phyloP scores from a whole-genome alignment of 2,329 filamentous ascomycete genomes.

The Beauveria sp. region DNA sequence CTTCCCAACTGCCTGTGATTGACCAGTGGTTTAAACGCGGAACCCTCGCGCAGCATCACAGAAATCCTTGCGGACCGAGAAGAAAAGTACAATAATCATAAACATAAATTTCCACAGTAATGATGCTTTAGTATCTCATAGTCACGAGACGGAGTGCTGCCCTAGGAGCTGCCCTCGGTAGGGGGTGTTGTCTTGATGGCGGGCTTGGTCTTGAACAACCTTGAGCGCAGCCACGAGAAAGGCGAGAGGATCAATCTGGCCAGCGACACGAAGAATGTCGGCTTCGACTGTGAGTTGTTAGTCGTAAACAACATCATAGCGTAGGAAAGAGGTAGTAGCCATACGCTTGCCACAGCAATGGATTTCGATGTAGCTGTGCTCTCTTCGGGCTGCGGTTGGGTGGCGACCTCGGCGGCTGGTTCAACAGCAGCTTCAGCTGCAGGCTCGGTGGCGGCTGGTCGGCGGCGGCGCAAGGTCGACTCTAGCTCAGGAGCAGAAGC shows the following conservation, averaged over 20 bases:
- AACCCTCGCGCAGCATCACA: constrained; percentile 7
- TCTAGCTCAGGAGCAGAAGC: not conserved
- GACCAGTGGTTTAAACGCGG: not conserved
- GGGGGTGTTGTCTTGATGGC: not conserved
- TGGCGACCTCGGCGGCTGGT: not conserved
- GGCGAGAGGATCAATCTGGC: constrained; percentile 9
- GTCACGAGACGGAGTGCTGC: constrained; percentile 2
- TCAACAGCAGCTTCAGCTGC: not conserved
- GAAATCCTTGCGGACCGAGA: not conserved
- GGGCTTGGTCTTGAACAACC: constrained; percentile 7
- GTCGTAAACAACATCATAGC: not conserved
- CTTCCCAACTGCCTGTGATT: not conserved
- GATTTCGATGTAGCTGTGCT: not conserved
- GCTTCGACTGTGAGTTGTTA: constrained; percentile 9
- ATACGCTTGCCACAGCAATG: not conserved
- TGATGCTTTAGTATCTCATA: constrained; percentile 6
- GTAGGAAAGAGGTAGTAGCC: not conserved
- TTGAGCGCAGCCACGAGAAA: constrained; percentile 10
- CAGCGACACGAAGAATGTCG: constrained; percentile 7
- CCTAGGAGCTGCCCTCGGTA: constrained; percentile 8
- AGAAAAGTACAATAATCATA: constrained; percentile 5
- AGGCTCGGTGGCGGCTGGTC: not conserved
- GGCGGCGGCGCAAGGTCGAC: too few species aligned
- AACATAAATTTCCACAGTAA: constrained; percentile 10
- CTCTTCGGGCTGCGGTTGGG: not conserved